Percentiles rank a stretch among this genome's conserved stretches.
Conservation (phyloP, 1,139 yeast genomes). For the Scheffersomyces insectosa region DNA sequence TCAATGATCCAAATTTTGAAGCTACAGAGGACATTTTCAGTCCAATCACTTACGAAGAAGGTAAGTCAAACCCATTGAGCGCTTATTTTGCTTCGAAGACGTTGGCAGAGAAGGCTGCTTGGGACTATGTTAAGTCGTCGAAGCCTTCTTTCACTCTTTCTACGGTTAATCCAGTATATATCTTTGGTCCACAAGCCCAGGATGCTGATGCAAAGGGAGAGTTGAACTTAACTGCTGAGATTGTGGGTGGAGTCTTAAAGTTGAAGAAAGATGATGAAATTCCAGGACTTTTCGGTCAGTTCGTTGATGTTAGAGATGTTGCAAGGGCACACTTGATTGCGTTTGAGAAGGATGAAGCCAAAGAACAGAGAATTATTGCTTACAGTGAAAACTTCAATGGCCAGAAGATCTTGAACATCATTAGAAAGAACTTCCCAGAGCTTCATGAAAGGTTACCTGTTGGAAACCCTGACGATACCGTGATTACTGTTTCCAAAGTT, state of each 20-base stretch:
- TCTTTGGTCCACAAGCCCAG: slow-evolving; percentile 32
- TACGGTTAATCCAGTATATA: slow-evolving; percentile 21
- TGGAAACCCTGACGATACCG: background rate
- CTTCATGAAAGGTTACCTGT: slow-evolving; percentile 1
- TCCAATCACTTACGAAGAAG: slow-evolving; percentile 41
- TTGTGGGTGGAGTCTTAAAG: slow-evolving; percentile 20
- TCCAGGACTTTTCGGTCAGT: slow-evolving; percentile 29
- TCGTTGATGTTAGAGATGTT: slow-evolving; percentile 42
- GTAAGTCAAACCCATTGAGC: slow-evolving; percentile 15
- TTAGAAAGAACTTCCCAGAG: slow-evolving; percentile 13
- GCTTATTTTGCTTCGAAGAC: slow-evolving; percentile 40
- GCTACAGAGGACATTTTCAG: too few relatives aligned
- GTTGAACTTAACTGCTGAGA: slow-evolving; percentile 19
- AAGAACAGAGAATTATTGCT: slow-evolving; percentile 26
- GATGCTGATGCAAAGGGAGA: slow-evolving; percentile 15
- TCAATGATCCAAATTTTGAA: too few relatives aligned
- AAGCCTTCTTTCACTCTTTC: slow-evolving; percentile 16
- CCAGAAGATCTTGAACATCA: slow-evolving; percentile 34
- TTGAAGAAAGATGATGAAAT: slow-evolving; percentile 16
- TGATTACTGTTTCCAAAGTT: background rate
- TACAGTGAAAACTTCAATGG: slow-evolving; percentile 27
- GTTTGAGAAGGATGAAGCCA: slow-evolving; percentile 24
- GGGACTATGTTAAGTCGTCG: slow-evolving; percentile 36
- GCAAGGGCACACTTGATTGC: slow-evolving; percentile 37
- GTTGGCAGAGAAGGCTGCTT: slow-evolving; percentile 43